Evolutionary conservation across 495 filamentous ascomycete species (phyloP).

Genomic region (Xylaria longipes): DNA sequence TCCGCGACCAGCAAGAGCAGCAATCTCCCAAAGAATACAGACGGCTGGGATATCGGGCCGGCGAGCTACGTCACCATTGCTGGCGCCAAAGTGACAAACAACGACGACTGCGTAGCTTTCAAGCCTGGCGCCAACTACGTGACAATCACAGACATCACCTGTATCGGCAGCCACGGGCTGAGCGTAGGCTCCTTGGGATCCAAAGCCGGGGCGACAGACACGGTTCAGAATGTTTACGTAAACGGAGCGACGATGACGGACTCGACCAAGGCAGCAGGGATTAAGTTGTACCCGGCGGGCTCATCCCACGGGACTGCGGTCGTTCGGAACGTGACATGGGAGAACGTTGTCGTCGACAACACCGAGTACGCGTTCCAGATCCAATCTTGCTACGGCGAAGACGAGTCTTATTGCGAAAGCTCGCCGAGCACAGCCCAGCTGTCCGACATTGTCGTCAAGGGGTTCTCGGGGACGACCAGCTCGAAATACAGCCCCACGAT

Average conservation of each 20-base stretch:
- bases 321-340: constrained; percentile 53
- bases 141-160: constrained; percentile 45
- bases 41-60: constrained; percentile 55
- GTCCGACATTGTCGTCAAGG: constrained; percentile 44
- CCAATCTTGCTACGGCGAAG: constrained; percentile 54
- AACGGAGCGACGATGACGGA: constrained; percentile 48
- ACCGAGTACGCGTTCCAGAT: constrained; percentile 58
- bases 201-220: constrained; percentile 33
- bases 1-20: constrained; percentile 41
- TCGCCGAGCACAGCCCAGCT: constrained; percentile 47
- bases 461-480: constrained; percentile 50
- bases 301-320: constrained; percentile 42
- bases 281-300: constrained; percentile 51
- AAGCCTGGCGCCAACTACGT: constrained; percentile 51
- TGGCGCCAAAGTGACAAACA: constrained; percentile 46
- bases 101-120: constrained; percentile 55
- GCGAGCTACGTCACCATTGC: constrained; percentile 48
- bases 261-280: constrained; percentile 53
- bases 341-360: constrained; percentile 43
- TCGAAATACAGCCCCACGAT: constrained; percentile 47
- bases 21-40: constrained; percentile 50
- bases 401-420: constrained; percentile 47
- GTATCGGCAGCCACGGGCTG: constrained; percentile 52
- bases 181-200: constrained; percentile 51
- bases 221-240: constrained; percentile 49